phyloP scores from a whole-genome alignment of 2,329 filamentous ascomycete species.

The Paracoccidioides lutzii region DNA sequence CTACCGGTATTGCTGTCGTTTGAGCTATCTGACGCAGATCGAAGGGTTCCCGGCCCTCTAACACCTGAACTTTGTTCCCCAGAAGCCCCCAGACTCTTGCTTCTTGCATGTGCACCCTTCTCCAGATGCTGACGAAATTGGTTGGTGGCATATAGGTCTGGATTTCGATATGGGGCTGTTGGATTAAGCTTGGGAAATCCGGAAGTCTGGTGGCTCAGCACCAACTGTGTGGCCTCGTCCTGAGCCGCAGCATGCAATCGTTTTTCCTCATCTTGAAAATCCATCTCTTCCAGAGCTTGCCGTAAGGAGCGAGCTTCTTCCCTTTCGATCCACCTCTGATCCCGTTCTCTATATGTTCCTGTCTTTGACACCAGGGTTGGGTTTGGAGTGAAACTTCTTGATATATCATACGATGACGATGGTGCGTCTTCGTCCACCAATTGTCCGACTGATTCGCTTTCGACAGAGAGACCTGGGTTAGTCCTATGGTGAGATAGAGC shows the following conservation, averaged over 20 bases:
- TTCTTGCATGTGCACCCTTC: conserved; percentile 33
- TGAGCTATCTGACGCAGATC: conserved; percentile 11
- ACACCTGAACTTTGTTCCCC: background rate
- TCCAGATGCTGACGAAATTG: conserved; percentile 33
- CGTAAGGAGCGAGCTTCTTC: conserved; percentile 45
- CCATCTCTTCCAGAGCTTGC: conserved; percentile 46
- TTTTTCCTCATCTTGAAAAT: conserved; percentile 41
- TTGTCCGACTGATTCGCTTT: conserved; percentile 21
- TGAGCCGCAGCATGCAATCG: conserved; percentile 45
- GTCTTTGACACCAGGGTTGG: conserved; percentile 21
- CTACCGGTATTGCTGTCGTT: conserved; percentile 8
- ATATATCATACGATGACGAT: conserved; percentile 16
- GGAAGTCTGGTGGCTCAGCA: conserved; percentile 50
- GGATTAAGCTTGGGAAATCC: conserved; percentile 37
- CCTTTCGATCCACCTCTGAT: conserved; percentile 43
- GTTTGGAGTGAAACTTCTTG: conserved; percentile 27
- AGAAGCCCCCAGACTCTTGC: conserved; percentile 22
- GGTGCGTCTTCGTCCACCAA: conserved; percentile 25
- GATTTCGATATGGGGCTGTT: conserved; percentile 34
- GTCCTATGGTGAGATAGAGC: conserved; percentile 29
- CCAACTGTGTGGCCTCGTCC: conserved; percentile 50
- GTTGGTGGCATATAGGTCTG: conserved; percentile 21
- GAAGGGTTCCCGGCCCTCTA: conserved; percentile 2
- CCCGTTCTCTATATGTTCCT: conserved; percentile 41
- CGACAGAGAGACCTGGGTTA: conserved; percentile 16